Percentiles rank a stretch among this genome's conserved stretches.
Conservation (phyloP, 1,284 basidiomycete species). For the Ceratobasidium sp. region DNA sequence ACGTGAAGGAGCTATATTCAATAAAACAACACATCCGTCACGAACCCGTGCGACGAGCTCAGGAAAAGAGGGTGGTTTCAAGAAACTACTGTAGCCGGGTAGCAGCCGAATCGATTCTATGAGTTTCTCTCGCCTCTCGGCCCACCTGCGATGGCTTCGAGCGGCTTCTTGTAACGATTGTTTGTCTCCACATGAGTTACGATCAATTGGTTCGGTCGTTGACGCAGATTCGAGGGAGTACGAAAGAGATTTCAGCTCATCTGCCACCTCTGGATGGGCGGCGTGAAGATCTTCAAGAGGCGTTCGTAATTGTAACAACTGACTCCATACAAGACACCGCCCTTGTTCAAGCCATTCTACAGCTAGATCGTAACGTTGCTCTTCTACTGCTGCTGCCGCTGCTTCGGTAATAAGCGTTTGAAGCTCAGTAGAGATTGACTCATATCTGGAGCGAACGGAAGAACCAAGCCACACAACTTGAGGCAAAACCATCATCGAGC, state of each 20-base stretch:
- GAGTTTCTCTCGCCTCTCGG: background rate
- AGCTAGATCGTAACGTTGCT: background rate
- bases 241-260: background rate
- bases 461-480: constrained; percentile 11
- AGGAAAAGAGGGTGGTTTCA: background rate
- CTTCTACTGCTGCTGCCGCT: constrained; percentile 1
- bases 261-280: background rate
- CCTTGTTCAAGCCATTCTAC: constrained; percentile 17
- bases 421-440: background rate
- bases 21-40: background rate
- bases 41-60: background rate
- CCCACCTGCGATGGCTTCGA: background rate
- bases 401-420: background rate
- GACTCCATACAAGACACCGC: constrained; percentile 5
- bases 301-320: background rate
- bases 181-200: no score
- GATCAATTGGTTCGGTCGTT: background rate
- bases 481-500: background rate
- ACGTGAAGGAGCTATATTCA: background rate
- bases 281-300: background rate
- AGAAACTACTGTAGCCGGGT: background rate
- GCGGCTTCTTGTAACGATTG: background rate
- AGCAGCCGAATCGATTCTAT: background rate
- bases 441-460: background rate
- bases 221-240: background rate